phyloP scores from a whole-genome alignment of 2,329 filamentous ascomycete genomes.

The Epichloe uncinata region DNA sequence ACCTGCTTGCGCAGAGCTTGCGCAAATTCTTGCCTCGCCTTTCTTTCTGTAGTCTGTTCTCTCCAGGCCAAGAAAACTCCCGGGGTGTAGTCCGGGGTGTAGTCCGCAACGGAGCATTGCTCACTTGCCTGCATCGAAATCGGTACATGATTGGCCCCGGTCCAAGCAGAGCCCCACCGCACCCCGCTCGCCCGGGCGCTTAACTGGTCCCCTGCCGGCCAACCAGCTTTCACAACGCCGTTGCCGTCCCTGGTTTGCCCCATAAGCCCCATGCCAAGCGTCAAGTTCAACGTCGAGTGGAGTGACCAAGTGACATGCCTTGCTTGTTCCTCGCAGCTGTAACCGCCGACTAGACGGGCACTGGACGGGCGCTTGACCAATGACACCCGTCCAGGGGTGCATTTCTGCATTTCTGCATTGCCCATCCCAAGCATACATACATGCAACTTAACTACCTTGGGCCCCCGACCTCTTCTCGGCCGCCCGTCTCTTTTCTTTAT shows the following conservation, averaged over 20 bases:
- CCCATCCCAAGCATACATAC: too few species aligned
- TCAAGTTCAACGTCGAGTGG: not conserved
- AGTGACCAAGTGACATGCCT: not conserved
- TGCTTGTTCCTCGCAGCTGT: not conserved
- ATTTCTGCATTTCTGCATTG: too few species aligned
- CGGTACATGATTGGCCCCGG: not conserved
- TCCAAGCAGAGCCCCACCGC: not conserved
- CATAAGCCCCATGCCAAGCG: too few species aligned
- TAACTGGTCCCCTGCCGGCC: not conserved
- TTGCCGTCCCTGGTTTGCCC: not conserved
- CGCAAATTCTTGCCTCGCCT: too few species aligned
- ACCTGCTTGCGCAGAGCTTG: too few species aligned
- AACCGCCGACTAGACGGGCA: not conserved
- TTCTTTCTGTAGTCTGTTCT: too few species aligned
- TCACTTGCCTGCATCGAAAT: too few species aligned
- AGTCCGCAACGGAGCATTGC: too few species aligned
- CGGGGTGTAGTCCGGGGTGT: too few species aligned
- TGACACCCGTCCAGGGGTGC: too few species aligned
- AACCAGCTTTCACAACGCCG: not conserved
- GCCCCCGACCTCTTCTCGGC: not conserved
- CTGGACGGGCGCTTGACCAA: too few species aligned
- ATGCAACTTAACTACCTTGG: not conserved
- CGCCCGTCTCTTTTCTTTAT: not conserved
- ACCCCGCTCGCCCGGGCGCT: not conserved
- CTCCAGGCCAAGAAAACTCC: too few species aligned